Evolutionary conservation across 169 alveolate genomes (phyloP).

Genomic region (Eimeria sp.): DNA sequence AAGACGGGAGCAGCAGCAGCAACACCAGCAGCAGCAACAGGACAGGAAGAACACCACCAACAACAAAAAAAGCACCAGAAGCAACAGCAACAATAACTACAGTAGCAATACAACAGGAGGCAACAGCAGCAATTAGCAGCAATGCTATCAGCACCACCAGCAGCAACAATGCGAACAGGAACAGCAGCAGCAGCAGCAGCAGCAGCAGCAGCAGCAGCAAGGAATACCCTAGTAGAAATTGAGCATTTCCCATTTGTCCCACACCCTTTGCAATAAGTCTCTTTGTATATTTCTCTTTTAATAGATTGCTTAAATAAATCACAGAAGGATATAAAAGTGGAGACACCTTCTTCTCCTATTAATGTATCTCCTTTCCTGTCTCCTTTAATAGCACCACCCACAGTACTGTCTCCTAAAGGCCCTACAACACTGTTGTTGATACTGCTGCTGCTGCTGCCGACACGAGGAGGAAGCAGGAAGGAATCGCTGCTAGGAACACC

Average conservation of each 20-base stretch:
- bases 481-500: neutral
- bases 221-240: neutral
- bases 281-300: neutral
- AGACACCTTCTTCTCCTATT: neutral
- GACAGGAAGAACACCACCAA: neutral
- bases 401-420: neutral
- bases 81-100: neutral
- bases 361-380: neutral
- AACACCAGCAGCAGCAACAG: neutral
- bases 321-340: constrained; percentile 1
- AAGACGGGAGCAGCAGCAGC: neutral
- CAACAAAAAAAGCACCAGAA: neutral
- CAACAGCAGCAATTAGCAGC: neutral
- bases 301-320: neutral
- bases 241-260: constrained; percentile 2
- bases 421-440: constrained; percentile 11
- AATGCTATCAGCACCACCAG: neutral
- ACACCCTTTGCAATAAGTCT: constrained; percentile 35
- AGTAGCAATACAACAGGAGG: neutral
- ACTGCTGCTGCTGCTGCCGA: constrained; percentile 36
- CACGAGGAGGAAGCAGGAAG: neutral
- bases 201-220: constrained; percentile 12
- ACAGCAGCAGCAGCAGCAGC: constrained; percentile 30
- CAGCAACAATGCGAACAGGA: constrained; percentile 11
- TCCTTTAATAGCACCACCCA: neutral